Percentiles rank a stretch among this genome's conserved stretches.
phyloP scores from a whole-genome alignment of 2,329 filamentous ascomycete genomes.

The Cladobotryum protrusum region DNA sequence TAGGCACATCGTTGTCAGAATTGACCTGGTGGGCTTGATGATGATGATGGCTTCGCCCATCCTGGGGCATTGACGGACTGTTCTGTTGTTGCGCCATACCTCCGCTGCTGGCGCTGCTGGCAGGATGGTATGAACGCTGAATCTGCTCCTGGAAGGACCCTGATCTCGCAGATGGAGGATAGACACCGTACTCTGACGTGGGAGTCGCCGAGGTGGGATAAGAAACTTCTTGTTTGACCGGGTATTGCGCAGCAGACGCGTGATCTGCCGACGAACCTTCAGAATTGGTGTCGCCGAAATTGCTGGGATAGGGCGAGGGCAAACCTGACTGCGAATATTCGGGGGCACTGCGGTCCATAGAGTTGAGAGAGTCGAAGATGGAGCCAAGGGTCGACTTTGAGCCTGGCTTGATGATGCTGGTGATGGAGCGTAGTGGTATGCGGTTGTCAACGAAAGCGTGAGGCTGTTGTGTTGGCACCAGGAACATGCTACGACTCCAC shows the following conservation, averaged over 20 bases:
- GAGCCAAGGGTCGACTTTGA: constrained; percentile 21
- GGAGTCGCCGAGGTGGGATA: constrained; percentile 77
- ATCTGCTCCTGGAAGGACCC: constrained; percentile 83
- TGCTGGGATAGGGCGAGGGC: constrained; percentile 64
- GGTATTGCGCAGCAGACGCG: constrained; percentile 86
- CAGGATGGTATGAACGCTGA: constrained; percentile 75
- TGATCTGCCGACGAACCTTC: constrained; percentile 85
- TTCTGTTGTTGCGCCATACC: constrained; percentile 95
- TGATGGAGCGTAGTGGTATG: constrained; percentile 7
- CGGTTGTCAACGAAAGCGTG: constrained; percentile 22
- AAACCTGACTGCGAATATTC: constrained; percentile 87
- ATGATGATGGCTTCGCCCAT: constrained; percentile 54
- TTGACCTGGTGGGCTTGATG: constrained; percentile 73
- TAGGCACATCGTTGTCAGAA: constrained; percentile 95
- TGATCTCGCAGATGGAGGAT: constrained; percentile 69
- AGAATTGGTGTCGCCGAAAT: constrained; percentile 67
- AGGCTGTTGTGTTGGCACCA: constrained; percentile 29
- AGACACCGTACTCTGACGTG: constrained; percentile 81
- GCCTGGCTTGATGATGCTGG: constrained; percentile 6
- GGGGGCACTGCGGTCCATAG: constrained; percentile 58
- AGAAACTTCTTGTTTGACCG: constrained; percentile 73
- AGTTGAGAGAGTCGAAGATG: constrained; percentile 23
- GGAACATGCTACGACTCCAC: constrained; percentile 29
- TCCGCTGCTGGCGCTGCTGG: constrained; percentile 67
- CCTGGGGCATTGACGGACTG: constrained; percentile 93